A percentile compares a stretch with the other conserved stretches of the same genome.
phyloP scores from a whole-genome alignment of 495 filamentous ascomycete species.

The Cudoniella acicularis region DNA sequence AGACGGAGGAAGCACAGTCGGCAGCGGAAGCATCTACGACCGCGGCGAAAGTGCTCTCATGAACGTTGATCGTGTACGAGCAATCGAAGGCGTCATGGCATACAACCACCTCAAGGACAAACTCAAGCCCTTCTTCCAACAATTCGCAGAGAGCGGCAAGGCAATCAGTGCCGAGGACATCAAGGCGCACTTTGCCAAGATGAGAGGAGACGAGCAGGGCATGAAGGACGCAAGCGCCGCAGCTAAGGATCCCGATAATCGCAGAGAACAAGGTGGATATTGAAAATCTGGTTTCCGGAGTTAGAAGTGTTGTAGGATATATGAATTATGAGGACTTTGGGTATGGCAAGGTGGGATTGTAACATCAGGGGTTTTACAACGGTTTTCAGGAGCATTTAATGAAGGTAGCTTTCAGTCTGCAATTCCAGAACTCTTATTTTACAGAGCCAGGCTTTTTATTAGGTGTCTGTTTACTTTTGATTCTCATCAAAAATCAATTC shows the following conservation, averaged over 20 bases:
- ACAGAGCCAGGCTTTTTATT: no score
- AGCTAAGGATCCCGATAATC: slow-evolving; percentile 38
- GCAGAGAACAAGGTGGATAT: slow-evolving; percentile 60
- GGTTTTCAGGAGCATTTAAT: neutral
- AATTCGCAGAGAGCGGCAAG: slow-evolving; percentile 87
- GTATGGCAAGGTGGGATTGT: neutral
- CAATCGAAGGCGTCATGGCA: slow-evolving; percentile 95
- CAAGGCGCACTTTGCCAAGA: slow-evolving; percentile 89
- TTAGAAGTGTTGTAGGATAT: slow-evolving; percentile 9
- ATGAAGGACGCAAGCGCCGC: slow-evolving; percentile 45
- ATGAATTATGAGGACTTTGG: neutral
- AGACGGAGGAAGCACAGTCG: slow-evolving; percentile 42
- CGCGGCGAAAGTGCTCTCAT: slow-evolving; percentile 85
- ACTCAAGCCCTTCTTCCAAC: slow-evolving; percentile 84
- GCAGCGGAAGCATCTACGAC: slow-evolving; percentile 74
- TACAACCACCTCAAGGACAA: slow-evolving; percentile 95
- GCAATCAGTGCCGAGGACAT: slow-evolving; percentile 91
- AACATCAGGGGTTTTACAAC: neutral
- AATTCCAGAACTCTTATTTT: no score
- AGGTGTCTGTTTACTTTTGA: no score
- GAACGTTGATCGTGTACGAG: slow-evolving; percentile 84
- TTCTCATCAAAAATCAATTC: no score
- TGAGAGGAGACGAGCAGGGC: slow-evolving; percentile 76
- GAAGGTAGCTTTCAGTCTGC: neutral
- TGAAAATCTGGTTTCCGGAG: slow-evolving; percentile 12